Base-by-base conservation (phyloP, 352 stramenopile genomes). In the Phytopythium ostracodes region DNA sequence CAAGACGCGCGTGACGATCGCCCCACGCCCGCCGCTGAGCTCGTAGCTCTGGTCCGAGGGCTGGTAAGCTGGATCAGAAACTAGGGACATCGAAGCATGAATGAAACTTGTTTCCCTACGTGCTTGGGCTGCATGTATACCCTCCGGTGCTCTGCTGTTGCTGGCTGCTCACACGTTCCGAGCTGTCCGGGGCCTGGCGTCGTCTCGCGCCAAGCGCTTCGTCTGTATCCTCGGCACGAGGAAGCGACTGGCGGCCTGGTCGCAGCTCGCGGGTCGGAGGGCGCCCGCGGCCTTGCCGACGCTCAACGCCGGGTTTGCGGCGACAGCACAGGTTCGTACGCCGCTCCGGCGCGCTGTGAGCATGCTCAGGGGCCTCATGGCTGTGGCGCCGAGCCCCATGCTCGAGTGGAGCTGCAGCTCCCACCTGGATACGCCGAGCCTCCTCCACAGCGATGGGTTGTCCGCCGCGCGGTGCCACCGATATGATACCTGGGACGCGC, bases 391-490 rank as follows among this genome's bases (percentile, higher is more conserved):
- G 18, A 88, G 72, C 10, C 84, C 81, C 66, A 93, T 79, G 6
- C 68, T 78, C 2, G 79, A 72, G 55, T 77, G 77, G 14, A 93
- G 67, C 24, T 76, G 67, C 40, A 91, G 63, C 33, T 84, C 77
- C 84, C 84, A 93, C 0, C 78, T 77, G 4, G 84, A 93, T 0
- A 93, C 79, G 0, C 81, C 81, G 12, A 93, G 71, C 14, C 68
- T 71, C 44, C 70, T 73, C 84, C 84, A 93, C 22, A 93, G 59
- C 15, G 76, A 72, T 6, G 81, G 68, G 29, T 61, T 87, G 47
- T 91, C 84, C 6, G 80, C 70, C 36, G 84, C 81, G 56, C 81
- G 81, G 65, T 91, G 75, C 84, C 84, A 93, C n/a, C 79, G 75
- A 31, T 85, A 91, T 42, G 75, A 81, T 5, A 82, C 70, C 65